A percentile compares a stretch with the other conserved stretches of the same genome.
Evolutionary conservation across 1,139 yeast species (phyloP).

Genomic region (Geotrichum klebahnii): DNA sequence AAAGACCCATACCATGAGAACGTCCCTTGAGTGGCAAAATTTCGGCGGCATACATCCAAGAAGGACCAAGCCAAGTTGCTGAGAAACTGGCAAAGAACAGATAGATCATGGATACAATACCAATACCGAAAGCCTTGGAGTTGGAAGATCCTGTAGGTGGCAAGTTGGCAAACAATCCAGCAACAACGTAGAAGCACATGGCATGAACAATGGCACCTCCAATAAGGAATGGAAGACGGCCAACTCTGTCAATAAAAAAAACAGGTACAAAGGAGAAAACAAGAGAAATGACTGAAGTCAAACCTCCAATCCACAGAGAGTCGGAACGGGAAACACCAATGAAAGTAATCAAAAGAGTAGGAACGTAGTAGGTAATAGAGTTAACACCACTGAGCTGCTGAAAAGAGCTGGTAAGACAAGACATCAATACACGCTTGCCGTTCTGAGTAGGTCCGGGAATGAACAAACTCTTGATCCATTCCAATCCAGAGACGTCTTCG

Average conservation of each 20-base stretch:
- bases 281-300: constrained; percentile 32
- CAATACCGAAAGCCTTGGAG: constrained; percentile 41
- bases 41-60: constrained; percentile 38
- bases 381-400: constrained; percentile 74
- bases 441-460: neutral
- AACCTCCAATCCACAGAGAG: constrained; percentile 37
- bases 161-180: constrained; percentile 46
- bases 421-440: neutral
- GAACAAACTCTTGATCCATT: neutral
- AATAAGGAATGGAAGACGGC: constrained; percentile 42
- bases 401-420: constrained; percentile 45
- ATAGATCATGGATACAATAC: constrained; percentile 53
- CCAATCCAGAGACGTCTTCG: neutral
- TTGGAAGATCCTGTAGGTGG: constrained; percentile 35
- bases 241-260: constrained; percentile 52
- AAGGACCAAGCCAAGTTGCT: constrained; percentile 41
- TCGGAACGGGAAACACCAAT: constrained; percentile 44
- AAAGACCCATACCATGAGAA: constrained; percentile 49
- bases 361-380: constrained; percentile 49
- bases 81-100: constrained; percentile 54
- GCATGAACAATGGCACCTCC: constrained; percentile 44
- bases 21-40: constrained; percentile 55
- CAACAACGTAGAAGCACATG: constrained; percentile 40
- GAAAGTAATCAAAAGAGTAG: constrained; percentile 41
- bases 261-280: neutral